Evolutionary conservation across 2,329 filamentous ascomycete species (phyloP).

Genomic region (Eurotiales sp.): DNA sequence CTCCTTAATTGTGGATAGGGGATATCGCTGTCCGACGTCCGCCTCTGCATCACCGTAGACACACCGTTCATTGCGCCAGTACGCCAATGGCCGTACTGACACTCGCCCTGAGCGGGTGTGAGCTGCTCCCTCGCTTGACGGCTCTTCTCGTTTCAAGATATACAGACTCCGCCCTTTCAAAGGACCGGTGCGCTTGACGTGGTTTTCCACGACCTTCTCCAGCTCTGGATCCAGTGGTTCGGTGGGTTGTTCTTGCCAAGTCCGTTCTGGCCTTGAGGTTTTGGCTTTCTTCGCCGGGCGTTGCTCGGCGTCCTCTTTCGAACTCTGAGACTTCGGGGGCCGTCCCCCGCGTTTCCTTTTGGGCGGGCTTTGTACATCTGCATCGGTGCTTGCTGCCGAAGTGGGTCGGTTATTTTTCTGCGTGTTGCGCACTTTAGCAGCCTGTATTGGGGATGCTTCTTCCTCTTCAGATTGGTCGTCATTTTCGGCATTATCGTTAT

Average conservation of each 20-base stretch:
- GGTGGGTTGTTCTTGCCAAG: not conserved
- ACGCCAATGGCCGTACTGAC: constrained; percentile 74
- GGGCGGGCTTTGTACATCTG: constrained; percentile 17
- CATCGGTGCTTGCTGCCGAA: not conserved
- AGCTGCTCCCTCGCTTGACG: constrained; percentile 52
- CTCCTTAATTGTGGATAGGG: constrained; percentile 69
- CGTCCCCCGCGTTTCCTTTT: constrained; percentile 30
- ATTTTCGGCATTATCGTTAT: constrained; percentile 16
- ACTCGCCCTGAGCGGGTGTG: constrained; percentile 75
- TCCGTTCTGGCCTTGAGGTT: constrained; percentile 19
- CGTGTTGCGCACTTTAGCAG: constrained; percentile 7
- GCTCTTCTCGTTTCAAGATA: constrained; percentile 50
- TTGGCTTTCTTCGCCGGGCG: constrained; percentile 32
- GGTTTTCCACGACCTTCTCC: constrained; percentile 41
- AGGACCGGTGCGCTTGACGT: constrained; percentile 42
- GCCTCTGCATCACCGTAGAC: constrained; percentile 63
- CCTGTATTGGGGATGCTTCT: constrained; percentile 7
- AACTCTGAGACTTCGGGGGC: constrained; percentile 27
- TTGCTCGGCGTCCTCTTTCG: constrained; percentile 19
- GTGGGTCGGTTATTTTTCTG: constrained; percentile 9
- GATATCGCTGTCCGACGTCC: constrained; percentile 54
- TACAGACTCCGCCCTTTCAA: constrained; percentile 47
- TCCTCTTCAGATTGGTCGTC: constrained; percentile 20
- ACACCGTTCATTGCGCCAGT: constrained; percentile 79
- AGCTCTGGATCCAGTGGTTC: constrained; percentile 33